Conservation (phyloP, 2,329 filamentous ascomycete genomes). For the Rasamsonia emersonii region DNA sequence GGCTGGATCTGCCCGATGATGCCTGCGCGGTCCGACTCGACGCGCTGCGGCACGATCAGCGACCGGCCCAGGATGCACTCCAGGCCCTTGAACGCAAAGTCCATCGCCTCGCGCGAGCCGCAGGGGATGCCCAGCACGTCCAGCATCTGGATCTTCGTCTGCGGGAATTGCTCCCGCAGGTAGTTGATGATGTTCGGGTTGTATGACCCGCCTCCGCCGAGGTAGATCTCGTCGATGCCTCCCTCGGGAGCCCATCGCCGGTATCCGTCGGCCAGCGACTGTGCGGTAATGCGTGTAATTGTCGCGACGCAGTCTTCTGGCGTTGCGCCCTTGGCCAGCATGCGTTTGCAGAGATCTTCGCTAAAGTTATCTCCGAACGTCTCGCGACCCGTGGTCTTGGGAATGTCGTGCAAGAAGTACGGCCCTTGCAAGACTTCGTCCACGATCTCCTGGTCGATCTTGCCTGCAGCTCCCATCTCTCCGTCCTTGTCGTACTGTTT, state of each 20-base stretch:
- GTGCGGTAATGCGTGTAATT: slow-evolving; percentile 48
- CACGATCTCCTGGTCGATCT: slow-evolving; percentile 40
- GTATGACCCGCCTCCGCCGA: slow-evolving; percentile 51
- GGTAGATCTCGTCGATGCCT: slow-evolving; percentile 45
- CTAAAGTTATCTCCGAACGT: slow-evolving; percentile 47
- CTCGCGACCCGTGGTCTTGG: slow-evolving; percentile 49
- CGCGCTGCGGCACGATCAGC: slow-evolving; percentile 9
- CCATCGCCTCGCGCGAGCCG: slow-evolving; percentile 9
- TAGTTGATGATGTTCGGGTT: slow-evolving; percentile 48
- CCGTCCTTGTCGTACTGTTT: slow-evolving; percentile 43
- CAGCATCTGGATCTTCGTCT: slow-evolving; percentile 8
- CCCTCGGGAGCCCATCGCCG: slow-evolving; percentile 38
- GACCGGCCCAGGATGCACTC: slow-evolving; percentile 9
- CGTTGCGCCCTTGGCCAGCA: slow-evolving; percentile 25
- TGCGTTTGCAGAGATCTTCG: slow-evolving; percentile 13
- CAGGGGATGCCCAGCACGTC: slow-evolving; percentile 10
- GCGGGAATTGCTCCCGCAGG: slow-evolving; percentile 31
- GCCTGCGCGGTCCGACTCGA: slow-evolving; percentile 8
- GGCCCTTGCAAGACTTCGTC: slow-evolving; percentile 39
- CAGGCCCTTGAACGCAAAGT: slow-evolving; percentile 10
- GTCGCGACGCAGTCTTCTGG: slow-evolving; percentile 48
- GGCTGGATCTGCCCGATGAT: slow-evolving; percentile 12
- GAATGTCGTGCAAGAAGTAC: slow-evolving; percentile 43
- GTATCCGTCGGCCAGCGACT: slow-evolving; percentile 44
- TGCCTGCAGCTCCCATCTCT: slow-evolving; percentile 37